Evolutionary conservation across 495 filamentous ascomycete species (phyloP).

Genomic region (Aspergillus ellipticus): DNA sequence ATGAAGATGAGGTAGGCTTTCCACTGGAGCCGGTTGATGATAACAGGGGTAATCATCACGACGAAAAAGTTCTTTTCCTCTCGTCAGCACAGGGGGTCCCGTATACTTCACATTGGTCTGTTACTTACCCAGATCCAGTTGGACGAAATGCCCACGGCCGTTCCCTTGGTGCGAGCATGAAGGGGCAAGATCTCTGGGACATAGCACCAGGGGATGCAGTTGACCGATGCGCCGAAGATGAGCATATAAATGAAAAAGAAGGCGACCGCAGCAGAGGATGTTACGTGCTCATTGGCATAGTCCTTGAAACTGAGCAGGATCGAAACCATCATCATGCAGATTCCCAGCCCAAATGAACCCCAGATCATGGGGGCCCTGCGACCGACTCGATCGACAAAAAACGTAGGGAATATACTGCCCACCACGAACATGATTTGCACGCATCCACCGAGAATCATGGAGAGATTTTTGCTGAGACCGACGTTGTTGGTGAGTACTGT

Average conservation of each 20-base stretch:
- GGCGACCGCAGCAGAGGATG: slow-evolving; percentile 32
- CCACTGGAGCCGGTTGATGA: slow-evolving; percentile 53
- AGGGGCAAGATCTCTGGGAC: slow-evolving; percentile 45
- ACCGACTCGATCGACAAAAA: slow-evolving; percentile 48
- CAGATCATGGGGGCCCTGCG: slow-evolving; percentile 58
- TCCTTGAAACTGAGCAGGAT: slow-evolving; percentile 40
- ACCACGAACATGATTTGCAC: slow-evolving; percentile 42
- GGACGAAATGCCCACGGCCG: slow-evolving; percentile 36
- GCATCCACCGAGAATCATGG: slow-evolving; percentile 48
- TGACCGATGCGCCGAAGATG: slow-evolving; percentile 44
- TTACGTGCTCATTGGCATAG: slow-evolving; percentile 28
- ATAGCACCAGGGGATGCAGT: slow-evolving; percentile 47
- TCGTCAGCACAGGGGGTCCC: neutral
- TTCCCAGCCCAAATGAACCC: slow-evolving; percentile 44
- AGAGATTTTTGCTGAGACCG: slow-evolving; percentile 43
- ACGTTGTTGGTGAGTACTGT: slow-evolving; percentile 47
- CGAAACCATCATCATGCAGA: slow-evolving; percentile 52
- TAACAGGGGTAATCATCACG: slow-evolving; percentile 56
- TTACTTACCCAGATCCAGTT: slow-evolving; percentile 40
- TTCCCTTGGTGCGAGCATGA: slow-evolving; percentile 40
- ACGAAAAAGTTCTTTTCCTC: slow-evolving; percentile 48
- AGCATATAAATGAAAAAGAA: slow-evolving; percentile 53
- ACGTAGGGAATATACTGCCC: slow-evolving; percentile 43
- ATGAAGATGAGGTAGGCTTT: slow-evolving; percentile 59
- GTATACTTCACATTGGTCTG: neutral